These are phyloP conservation scores for Fusarium devonianum DNA, from an alignment of 2,329 filamentous ascomycete genomes.

Conservation along the genomic window DNA sequence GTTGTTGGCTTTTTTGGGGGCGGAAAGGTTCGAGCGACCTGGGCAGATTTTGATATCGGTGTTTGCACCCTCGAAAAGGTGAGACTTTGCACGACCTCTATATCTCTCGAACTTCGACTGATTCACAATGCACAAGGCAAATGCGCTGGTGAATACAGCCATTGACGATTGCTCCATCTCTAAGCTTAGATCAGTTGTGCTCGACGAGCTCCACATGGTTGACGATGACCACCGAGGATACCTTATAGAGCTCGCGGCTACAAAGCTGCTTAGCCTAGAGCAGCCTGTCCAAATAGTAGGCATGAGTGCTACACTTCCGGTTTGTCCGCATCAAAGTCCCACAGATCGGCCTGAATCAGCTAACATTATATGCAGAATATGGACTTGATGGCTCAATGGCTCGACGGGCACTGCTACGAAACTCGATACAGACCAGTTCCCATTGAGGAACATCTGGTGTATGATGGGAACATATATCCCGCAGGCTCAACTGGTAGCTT, in stretches of 20 bases:
- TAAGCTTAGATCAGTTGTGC: conserved; percentile 71
- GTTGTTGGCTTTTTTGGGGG: conserved; percentile 80
- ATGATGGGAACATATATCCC: conserved; percentile 72
- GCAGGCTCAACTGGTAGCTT: conserved; percentile 63
- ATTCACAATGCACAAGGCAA: conserved; percentile 61
- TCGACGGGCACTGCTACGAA: conserved; percentile 73
- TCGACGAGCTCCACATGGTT: conserved; percentile 85
- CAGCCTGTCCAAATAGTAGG: conserved; percentile 74
- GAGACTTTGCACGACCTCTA: neutral
- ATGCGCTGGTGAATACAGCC: conserved; percentile 74
- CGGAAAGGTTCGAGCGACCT: conserved; percentile 69
- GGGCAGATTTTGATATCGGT: conserved; percentile 79
- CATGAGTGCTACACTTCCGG: conserved; percentile 81
- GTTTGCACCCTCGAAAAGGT: conserved; percentile 82
- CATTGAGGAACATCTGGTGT: conserved; percentile 77
- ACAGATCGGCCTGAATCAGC: too few relatives aligned
- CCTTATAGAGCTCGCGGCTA: conserved; percentile 75
- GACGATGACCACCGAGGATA: conserved; percentile 80
- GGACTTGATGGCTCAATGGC: conserved; percentile 72
- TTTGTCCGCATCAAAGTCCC: conserved; percentile 52
- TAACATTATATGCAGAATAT: conserved; percentile 63
- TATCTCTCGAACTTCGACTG: neutral
- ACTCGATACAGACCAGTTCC: conserved; percentile 78
- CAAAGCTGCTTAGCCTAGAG: conserved; percentile 73
- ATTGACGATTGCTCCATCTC: conserved; percentile 74